Base-by-base conservation (phyloP, 192 early-diverging fungal genomes). In the Podila horticola region DNA sequence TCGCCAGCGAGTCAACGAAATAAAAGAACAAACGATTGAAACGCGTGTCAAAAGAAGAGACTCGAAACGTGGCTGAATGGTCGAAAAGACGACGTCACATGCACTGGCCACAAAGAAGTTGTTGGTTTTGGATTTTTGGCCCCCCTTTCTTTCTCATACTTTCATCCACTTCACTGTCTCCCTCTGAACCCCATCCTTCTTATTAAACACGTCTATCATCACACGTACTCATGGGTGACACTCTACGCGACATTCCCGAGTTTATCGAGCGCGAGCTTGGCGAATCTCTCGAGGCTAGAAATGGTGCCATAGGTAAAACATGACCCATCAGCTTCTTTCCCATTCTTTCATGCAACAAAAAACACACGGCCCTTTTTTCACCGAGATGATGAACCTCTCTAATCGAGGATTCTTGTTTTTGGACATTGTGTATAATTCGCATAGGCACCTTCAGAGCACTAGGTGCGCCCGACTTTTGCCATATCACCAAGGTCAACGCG, bases 401-500 rank as follows among this genome's bases (percentile, higher is more conserved):
- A n/a, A n/a, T 62, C 15, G 28, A 71, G 22, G 24, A 24, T 29
- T 33, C 51, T n/a, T n/a, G 61, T 26, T 41, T 45, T 45, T 17
- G 41, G 15, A 17, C 41, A 45, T 45, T 45, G 15, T 17, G 41
- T 1, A 45, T 45, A 13, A 31, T 58, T 45, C 52, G 33, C 68
- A 38, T 76, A 94, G 93, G 89, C 57, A 85, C 93, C 67, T 92
- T 95, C 75, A 92, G 95, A 57, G 97, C 98, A 82, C 90, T 99
- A 29, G 98, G 98, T 12, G 97, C 98, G 48, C 97, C 98, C 4
- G 98, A 99, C 83, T 87, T 99, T 15, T 97, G 96, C 83, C 97
- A 98, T 74, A 93, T 99, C 61, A 91, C 95, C 41, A 99, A 99
- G 85, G 86, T 89, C 30, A 97, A 98, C 82, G 90, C 90, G 7